Conservation (phyloP, 78 protist genomes). For the Dictyostelium intermedium region DNA sequence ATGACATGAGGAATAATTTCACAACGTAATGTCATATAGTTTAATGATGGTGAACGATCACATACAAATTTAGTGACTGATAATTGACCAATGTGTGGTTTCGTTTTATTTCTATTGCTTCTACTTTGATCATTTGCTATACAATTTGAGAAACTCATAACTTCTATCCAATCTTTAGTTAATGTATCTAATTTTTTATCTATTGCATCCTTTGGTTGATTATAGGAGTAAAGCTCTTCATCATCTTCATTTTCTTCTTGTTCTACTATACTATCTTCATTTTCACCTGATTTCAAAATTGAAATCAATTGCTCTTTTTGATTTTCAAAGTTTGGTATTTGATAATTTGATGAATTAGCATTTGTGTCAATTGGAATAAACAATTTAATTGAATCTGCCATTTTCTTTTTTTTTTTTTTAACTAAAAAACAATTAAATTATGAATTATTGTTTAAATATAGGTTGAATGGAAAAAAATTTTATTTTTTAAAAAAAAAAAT, state of each 20-base stretch:
- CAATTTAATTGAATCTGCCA: background rate
- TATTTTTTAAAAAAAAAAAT: no score
- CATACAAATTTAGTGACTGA: background rate
- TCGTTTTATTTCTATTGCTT: background rate
- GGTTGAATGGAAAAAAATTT: no score
- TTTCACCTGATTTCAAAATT: background rate
- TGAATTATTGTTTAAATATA: no score
- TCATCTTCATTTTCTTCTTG: background rate
- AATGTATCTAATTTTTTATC: background rate
- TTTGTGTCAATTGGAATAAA: background rate
- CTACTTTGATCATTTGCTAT: background rate
- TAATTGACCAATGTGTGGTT: background rate
- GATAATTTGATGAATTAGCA: background rate
- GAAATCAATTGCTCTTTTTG: background rate
- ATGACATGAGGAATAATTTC: slow-evolving; percentile 8
- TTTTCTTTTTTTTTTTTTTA: background rate
- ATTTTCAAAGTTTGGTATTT: background rate
- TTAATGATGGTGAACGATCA: slow-evolving; percentile 7
- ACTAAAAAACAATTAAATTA: no score
- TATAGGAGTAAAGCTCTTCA: background rate
- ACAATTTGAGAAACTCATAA: slow-evolving; percentile 18
- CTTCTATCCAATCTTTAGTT: background rate
- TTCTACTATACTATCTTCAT: no score
- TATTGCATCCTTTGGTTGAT: background rate
- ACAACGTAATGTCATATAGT: background rate